Percentiles rank a stretch among this genome's conserved stretches.
phyloP scores from a whole-genome alignment of 2,329 filamentous ascomycete species.

The Fusarium pseudocircinatum region DNA sequence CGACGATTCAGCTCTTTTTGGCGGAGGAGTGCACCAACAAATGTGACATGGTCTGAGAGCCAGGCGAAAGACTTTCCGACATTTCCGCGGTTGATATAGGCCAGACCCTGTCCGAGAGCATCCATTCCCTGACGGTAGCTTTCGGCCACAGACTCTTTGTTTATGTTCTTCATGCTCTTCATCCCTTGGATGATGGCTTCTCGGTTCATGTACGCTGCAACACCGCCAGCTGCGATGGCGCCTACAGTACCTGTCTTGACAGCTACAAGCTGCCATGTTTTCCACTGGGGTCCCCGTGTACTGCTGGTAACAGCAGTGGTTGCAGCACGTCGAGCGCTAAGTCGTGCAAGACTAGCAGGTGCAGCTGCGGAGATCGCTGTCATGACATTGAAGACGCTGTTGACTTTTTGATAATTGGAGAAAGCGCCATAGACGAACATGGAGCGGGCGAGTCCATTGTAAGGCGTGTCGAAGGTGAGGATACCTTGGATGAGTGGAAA shows the following conservation, averaged over 20 bases:
- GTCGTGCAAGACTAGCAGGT: slow-evolving; percentile 54
- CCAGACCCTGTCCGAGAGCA: slow-evolving; percentile 62
- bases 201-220: slow-evolving; percentile 82
- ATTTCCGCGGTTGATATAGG: slow-evolving; percentile 66
- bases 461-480: slow-evolving; percentile 87
- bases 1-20: slow-evolving; percentile 76
- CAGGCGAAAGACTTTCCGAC: slow-evolving; percentile 77
- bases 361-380: slow-evolving; percentile 61
- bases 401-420: slow-evolving; percentile 67
- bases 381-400: slow-evolving; percentile 66
- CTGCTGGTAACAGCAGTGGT: slow-evolving; percentile 35
- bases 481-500: slow-evolving; percentile 86
- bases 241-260: slow-evolving; percentile 85
- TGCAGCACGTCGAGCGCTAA: slow-evolving; percentile 33
- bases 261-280: slow-evolving; percentile 71
- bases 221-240: slow-evolving; percentile 81
- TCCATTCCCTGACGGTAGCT: slow-evolving; percentile 61
- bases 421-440: slow-evolving; percentile 71
- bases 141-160: slow-evolving; percentile 57
- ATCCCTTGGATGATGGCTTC: slow-evolving; percentile 68
- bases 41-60: slow-evolving; percentile 85
- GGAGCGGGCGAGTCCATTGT: slow-evolving; percentile 70
- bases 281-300: slow-evolving; percentile 55
- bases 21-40: slow-evolving; percentile 81
- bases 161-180: slow-evolving; percentile 57